Evolutionary conservation across 306 rosid species (phyloP), one percentile per base, ranked within the genome.

Genomic region (Vigna reflexopilosa): DNA sequence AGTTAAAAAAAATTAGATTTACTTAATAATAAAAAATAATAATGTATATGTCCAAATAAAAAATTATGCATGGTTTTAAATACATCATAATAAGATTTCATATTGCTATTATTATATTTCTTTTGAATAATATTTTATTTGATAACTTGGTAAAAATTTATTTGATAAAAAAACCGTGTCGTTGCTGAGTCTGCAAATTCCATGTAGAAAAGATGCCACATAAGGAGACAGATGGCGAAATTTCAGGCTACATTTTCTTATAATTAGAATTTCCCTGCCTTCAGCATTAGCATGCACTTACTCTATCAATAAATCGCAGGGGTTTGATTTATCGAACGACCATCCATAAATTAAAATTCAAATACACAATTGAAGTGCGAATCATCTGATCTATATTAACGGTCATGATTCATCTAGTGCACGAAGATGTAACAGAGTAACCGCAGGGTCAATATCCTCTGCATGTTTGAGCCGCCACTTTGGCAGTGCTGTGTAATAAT

Each of bases 151-250:
- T 34, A 34, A 64, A 24, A 36, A 2, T 9, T 36, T 8, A 65
- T 38, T 17, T 1, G 19, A 65, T 17, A 9, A 32, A 2, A n/a
- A 64, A 36, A 36, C 16, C 51, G 68, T 40, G 70, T 40, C 28
- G 28, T 65, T 65, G 70, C 70, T 40, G 51, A 65, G n/a, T 65
- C 51, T 38, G n/a, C 9, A 42, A 5, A 42, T 47, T 68, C 22
- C 14, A 11, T 45, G 0, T 13, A 45, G 57, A 47, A 68, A 68
- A 45, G 57, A 45, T 15, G 73, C 42, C 57, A 68, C 73, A 9
- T 12, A 48, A 49, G 30, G 45, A 69, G 59, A 69, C 74, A 69
- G 45, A 28, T 48, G 59, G 74, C 59, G 3, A 13, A 9, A 69
- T 7, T 24, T 24, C 45, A 10, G 36, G 42, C 68, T 9, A 34